Base-by-base conservation (phyloP, 495 filamentous ascomycete genomes). In the Aspergillus bertholletiae region DNA sequence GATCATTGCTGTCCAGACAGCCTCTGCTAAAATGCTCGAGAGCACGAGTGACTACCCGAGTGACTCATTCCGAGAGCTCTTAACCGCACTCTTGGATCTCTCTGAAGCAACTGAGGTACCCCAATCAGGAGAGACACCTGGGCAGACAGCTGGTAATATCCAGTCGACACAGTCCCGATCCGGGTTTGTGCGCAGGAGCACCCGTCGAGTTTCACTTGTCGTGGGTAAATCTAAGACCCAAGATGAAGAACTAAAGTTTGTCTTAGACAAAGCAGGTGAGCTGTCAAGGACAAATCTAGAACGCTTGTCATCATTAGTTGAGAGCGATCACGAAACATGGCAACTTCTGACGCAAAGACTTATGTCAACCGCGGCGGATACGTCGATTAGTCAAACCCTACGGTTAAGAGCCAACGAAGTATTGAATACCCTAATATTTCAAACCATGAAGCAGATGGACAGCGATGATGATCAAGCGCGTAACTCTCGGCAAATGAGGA, bases 11-110 rank as follows among this genome's bases (percentile, higher is more conserved):
- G 93, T 96, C 2, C 89, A 97, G 64, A 81, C 85, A n/a, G 95
- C 93, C 3, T 89, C 91, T 2, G 82, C 83, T 3, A 86, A 93
- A 54, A 76, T 98, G 54, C 86, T 97, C 54, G 93, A 97, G 69
- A 92, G 88, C 57, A 96, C 91, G 0, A 77, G 83, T 44, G 92
- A 96, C 58, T 96, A 92, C 57, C 89, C 92, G 0, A 88, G 90
- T 63, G 72, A 80, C 24, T 76, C 91, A 0, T 97, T 97, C 54
- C 73, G 86, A n/a, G 82, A 88, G 45, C 80, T 97, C 6, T 74
- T 97, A 5, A 72, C 74, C 37, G 87, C 92, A 1, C 77, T 96
- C 4, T 89, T 90, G 39, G 76, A 80, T 41, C 74, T 90, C 21
- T 78, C 87, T 24, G 72, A 80, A 39, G 74, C 73, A 26, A 70